Evolutionary conservation across 257 asterid species (phyloP).

Genomic region (Cinchona pubescens): DNA sequence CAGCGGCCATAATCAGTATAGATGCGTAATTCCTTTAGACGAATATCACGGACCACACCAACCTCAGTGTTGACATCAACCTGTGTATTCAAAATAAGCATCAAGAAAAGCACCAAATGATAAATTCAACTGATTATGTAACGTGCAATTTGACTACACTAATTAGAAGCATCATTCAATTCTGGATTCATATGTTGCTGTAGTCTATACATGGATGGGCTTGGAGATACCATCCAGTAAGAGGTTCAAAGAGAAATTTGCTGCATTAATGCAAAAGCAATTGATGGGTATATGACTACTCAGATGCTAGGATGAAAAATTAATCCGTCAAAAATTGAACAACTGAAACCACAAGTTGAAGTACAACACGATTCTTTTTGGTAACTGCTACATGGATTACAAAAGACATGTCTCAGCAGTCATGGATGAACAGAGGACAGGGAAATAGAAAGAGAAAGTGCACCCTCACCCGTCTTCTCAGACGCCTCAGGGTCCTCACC

Average conservation of each 20-base stretch:
- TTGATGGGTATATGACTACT: not conserved
- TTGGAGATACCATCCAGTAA: not conserved
- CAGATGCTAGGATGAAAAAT: not conserved
- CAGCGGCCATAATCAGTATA: conserved; percentile 98
- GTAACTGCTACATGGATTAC: not conserved
- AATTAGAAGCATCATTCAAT: no score
- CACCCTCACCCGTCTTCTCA: conserved; percentile 81
- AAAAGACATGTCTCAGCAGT: not conserved
- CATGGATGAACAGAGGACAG: not conserved
- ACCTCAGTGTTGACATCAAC: conserved; percentile 98
- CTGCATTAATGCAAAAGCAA: not conserved
- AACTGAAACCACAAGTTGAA: not conserved
- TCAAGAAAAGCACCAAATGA: not conserved
- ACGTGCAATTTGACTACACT: not conserved
- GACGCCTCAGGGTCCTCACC: conserved; percentile 83
- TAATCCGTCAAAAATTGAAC: not conserved
- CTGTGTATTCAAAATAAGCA: conserved; percentile 37
- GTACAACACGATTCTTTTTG: not conserved
- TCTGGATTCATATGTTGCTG: not conserved
- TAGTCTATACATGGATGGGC: not conserved
- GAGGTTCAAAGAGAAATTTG: not conserved
- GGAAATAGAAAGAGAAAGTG: conserved; percentile 3
- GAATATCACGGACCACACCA: conserved; percentile 94
- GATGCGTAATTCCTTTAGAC: conserved; percentile 84
- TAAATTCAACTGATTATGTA: not conserved